Evolutionary conservation across 2,329 filamentous ascomycete genomes (phyloP).

Genomic region (Colletotrichum costaricense): DNA sequence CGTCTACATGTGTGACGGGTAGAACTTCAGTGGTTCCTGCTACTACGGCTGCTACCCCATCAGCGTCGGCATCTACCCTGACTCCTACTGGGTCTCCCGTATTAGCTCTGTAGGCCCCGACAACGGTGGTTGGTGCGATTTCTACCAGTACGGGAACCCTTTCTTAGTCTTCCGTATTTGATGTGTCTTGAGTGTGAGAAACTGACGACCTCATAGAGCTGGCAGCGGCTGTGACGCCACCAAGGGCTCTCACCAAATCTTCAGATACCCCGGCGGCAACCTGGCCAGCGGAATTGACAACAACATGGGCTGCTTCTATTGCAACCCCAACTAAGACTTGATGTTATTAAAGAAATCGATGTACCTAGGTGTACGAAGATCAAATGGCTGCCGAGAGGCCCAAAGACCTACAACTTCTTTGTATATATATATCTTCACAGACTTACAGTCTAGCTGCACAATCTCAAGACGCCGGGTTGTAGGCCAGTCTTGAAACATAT

Average conservation of each 20-base stretch:
- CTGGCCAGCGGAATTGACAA: not conserved
- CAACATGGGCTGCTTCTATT: conserved; percentile 18
- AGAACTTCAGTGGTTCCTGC: conserved; percentile 4
- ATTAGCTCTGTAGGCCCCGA: not conserved
- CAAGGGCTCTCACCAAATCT: not conserved
- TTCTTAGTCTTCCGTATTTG: not conserved
- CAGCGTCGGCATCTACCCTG: conserved; percentile 1
- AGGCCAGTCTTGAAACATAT: too few relatives aligned
- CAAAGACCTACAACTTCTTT: too few relatives aligned
- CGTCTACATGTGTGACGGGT: conserved; percentile 11
- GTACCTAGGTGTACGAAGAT: too few relatives aligned
- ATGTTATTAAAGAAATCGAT: too few relatives aligned
- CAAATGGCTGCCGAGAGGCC: too few relatives aligned
- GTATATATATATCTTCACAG: too few relatives aligned
- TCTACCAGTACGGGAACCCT: not conserved
- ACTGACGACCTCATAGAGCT: not conserved
- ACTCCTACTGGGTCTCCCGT: conserved; percentile 12
- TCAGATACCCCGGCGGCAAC: not conserved
- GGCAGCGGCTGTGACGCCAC: not conserved
- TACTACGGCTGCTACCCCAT: conserved; percentile 12
- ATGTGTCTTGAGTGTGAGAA: not conserved
- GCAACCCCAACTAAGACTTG: not conserved
- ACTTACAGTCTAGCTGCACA: too few relatives aligned
- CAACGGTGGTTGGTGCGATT: not conserved
- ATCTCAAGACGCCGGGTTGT: too few relatives aligned